Evolutionary conservation across 2,329 filamentous ascomycete species (phyloP), one percentile per base, ranked within the genome.

Genomic region (Phaeomoniella chlamydospora): DNA sequence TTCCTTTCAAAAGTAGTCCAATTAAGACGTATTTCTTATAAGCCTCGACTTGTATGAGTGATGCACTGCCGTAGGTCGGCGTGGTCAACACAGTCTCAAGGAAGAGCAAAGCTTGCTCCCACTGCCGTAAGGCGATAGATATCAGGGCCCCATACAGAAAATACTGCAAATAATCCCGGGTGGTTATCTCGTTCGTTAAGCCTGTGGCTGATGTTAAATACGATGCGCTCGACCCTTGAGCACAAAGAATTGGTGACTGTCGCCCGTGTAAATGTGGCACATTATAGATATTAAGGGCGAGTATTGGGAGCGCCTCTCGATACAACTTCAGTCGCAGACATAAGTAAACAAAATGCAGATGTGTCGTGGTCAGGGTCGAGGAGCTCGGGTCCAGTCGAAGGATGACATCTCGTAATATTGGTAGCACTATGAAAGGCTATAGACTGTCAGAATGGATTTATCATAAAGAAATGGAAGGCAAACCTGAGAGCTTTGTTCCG

Each of bases 1-100:
- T 72, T 44, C 86, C 87, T 36, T 76, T 62, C 4, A 72, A 65
- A 13, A 98, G 62, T 37, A 94, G 66, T 36, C 76, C 74, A 6
- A 86, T 69, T 12, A 98, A 61, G 5, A 92, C 53, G 81, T 85
- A 94, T 57, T 88, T 92, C 60, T 88, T 92, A 64, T 93, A 88
- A 4, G 84, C 83, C 45, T 94, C 85, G 3, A 81, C 66, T 80
- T 90, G 90, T 35, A 92, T 68, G 52, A 76, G 78, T 55, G 79
- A 88, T 10, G 74, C 65, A 22, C 73, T 67, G 18, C 67, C 62
- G 35, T 63, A 66, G 0, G 68, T 64, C 1, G 86, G 83, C 39
- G 77, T 76, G 3, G 77, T 72, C 22, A 93, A 63, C 31, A 74
- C 70, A 39, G 72, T 67, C 45, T 75, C 72, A 16, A 86, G 65